Evolutionary conservation across 768 basidiomycete species (phyloP), one percentile per base, ranked within the genome.

Genomic region (Kwoniella shandongensis): DNA sequence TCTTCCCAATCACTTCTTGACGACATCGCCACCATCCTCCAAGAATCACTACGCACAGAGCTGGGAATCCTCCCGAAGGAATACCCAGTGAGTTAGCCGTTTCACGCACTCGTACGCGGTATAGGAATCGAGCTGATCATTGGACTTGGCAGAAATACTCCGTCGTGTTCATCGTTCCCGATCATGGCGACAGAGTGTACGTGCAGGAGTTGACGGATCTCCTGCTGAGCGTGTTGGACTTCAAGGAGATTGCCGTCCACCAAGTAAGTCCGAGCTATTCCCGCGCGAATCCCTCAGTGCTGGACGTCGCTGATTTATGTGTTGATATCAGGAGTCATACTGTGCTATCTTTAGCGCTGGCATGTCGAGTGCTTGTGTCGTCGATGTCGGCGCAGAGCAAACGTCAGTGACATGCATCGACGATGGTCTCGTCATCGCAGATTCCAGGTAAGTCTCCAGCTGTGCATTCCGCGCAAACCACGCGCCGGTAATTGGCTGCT

Each of bases 341-440:
- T 88, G 89, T 30, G 91, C 93, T 3, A 91, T 91, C 0, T 97
- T 93, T 72, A 93, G 93, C 20, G 92, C 94, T 6, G 94, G 94
- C 6, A 86, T 98, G 49, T 90, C 90, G 0, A 88, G 86, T 67
- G 96, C 93, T 11, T 98, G 96, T 69, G 89, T 99, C 4, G 88
- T 99, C 32, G 91, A 99, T 74, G 86, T 98, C 48, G 96, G 96
- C 2, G 88, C 94, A 12, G 81, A 80, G 15, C 84, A 81, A 53
- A 91, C 89, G 1, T 90, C 84, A 57, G 84, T 99, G 39, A 85
- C 92, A 0, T 97, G 93, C 70, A 88, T 98, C 1, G 96, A 98
- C 55, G 96, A 99, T 67, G 96, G 96, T 1, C 72, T 92, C 47
- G 83, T 99, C 20, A 78, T 92, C 26, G 72, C 86, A 4, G 96